A percentile compares a stretch with the other conserved stretches of the same genome.
Evolutionary conservation across 352 stramenopile species (phyloP).

Genomic region (Phytophthora pinifolia): DNA sequence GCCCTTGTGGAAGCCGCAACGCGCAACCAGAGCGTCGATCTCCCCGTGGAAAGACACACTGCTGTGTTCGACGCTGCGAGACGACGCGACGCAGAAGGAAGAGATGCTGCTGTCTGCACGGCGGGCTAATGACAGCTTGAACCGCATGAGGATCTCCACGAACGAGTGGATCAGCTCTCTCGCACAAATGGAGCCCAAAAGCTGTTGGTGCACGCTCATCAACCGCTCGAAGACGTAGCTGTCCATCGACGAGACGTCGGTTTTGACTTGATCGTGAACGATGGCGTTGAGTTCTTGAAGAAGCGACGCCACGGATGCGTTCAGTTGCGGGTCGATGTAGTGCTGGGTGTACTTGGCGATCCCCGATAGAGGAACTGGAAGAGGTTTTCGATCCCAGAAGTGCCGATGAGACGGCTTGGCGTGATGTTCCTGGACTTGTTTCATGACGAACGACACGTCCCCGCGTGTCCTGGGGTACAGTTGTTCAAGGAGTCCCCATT

Average conservation of each 20-base stretch:
- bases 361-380: neutral
- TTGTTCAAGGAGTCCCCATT: conserved; percentile 21
- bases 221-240: conserved; percentile 20
- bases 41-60: conserved; percentile 22
- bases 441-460: conserved; percentile 10
- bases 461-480: conserved; percentile 7
- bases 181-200: conserved; percentile 16
- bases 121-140: conserved; percentile 17
- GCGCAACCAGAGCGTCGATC: conserved; percentile 26
- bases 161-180: conserved; percentile 17
- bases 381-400: conserved; percentile 22
- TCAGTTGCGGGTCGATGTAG: conserved; percentile 14
- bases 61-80: conserved; percentile 17
- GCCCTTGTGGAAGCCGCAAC: conserved; percentile 18
- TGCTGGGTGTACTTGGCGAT: conserved; percentile 16
- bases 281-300: conserved; percentile 16
- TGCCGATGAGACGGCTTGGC: conserved; percentile 4
- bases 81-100: conserved; percentile 21
- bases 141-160: conserved; percentile 16
- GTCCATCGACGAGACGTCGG: conserved; percentile 14
- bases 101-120: conserved; percentile 12
- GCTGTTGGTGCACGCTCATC: conserved; percentile 18
- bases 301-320: conserved; percentile 8
- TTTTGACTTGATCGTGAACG: conserved; percentile 2
- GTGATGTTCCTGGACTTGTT: conserved; percentile 11